phyloP scores from a whole-genome alignment of 2,329 filamentous ascomycete genomes.

The Colletotrichum aenigma region DNA sequence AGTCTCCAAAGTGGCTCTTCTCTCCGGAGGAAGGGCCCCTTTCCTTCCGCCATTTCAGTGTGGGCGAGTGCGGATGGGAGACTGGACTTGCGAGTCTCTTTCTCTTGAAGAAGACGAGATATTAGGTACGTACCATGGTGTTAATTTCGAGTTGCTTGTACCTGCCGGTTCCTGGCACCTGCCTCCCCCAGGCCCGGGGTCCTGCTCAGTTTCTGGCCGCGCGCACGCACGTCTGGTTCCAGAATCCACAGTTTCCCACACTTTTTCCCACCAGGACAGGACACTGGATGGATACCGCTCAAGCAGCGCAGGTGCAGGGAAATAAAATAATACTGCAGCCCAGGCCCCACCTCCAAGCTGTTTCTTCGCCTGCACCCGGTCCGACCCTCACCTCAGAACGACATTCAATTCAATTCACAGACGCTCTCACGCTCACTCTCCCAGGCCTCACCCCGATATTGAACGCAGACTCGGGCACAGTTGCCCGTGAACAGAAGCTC shows the following conservation, averaged over 20 bases:
- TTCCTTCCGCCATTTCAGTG: neutral
- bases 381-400: neutral
- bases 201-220: neutral
- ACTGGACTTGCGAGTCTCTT: neutral
- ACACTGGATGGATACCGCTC: neutral
- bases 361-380: slow-evolving; percentile 2
- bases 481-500: neutral
- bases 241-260: slow-evolving; percentile 4
- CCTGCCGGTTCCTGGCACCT: neutral
- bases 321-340: neutral
- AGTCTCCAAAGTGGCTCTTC: neutral
- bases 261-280: neutral
- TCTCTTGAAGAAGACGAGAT: neutral
- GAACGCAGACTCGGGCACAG: neutral
- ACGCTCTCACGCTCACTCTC: neutral
- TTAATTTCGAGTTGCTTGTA: neutral
- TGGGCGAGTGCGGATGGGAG: neutral
- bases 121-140: neutral
- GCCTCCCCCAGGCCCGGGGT: neutral
- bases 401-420: neutral
- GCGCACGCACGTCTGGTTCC: slow-evolving; percentile 3
- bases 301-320: neutral
- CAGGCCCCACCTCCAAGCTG: neutral
- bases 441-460: neutral
- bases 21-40: neutral